These are phyloP conservation scores for Cercis canadensis DNA, from an alignment of 306 rosid genomes.

Conservation along the genomic window DNA sequence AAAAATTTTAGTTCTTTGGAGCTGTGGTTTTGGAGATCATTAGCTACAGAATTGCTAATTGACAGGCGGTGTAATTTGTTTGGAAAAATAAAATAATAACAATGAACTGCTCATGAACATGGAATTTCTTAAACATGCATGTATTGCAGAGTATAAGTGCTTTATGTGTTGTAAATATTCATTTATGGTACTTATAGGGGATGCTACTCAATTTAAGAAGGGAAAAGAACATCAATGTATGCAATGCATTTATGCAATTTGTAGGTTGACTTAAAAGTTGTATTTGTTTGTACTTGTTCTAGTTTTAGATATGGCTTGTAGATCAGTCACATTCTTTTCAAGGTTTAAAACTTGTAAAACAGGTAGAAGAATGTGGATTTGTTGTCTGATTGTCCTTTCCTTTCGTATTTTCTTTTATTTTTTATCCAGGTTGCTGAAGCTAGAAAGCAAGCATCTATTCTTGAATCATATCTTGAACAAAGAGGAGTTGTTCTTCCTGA, in stretches of 20 bases:
- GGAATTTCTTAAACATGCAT: not conserved
- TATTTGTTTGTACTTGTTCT: not conserved
- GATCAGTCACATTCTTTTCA: not conserved
- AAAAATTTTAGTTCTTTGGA: too few relatives aligned
- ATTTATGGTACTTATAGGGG: not conserved
- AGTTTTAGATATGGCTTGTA: not conserved
- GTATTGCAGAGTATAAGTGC: not conserved
- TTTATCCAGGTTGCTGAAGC: constrained; percentile 69
- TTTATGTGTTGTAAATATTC: not conserved
- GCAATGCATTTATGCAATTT: not conserved
- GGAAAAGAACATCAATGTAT: too few relatives aligned
- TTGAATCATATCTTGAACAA: constrained; percentile 89
- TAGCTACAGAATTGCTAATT: not conserved
- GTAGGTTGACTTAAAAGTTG: not conserved
- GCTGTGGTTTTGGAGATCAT: not conserved
- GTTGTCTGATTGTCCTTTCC: not conserved
- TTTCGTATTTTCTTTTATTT: constrained; percentile 17
- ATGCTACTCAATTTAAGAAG: not conserved
- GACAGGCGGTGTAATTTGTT: not conserved
- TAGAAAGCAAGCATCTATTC: constrained; percentile 70
- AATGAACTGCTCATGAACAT: not conserved
- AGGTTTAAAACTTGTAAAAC: not conserved
- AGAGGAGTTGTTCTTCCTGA: constrained; percentile 78
- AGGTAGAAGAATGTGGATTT: constrained; percentile 4
- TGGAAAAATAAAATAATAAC: not conserved